phyloP scores from a whole-genome alignment of 345 rosid genomes.

The Dimocarpus longan region DNA sequence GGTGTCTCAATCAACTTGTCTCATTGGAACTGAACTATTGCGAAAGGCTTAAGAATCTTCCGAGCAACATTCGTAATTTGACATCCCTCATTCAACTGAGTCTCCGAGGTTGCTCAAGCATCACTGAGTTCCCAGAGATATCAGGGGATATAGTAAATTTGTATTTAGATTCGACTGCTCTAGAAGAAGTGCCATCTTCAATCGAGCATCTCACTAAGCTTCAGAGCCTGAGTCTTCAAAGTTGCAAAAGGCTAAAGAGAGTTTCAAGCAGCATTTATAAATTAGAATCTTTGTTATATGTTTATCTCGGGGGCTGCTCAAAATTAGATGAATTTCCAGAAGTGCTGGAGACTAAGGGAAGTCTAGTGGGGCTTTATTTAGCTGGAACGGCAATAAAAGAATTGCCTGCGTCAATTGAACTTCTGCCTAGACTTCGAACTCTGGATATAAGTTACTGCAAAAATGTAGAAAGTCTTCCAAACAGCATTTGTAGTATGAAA shows the following conservation, averaged over 20 bases:
- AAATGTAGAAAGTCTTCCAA: slow-evolving; percentile 10
- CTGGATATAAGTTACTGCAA: slow-evolving; percentile 5
- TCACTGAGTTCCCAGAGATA: slow-evolving; percentile 15
- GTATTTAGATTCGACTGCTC: slow-evolving; percentile 5
- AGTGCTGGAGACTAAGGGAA: neutral
- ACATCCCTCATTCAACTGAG: slow-evolving; percentile 6
- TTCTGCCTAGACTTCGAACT: neutral
- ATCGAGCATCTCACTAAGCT: slow-evolving; percentile 2
- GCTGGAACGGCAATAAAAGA: slow-evolving; percentile 17
- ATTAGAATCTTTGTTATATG: neutral
- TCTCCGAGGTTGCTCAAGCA: slow-evolving; percentile 16
- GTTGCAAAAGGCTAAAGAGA: slow-evolving; percentile 18
- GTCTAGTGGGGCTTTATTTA: neutral
- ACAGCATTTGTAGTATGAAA: neutral
- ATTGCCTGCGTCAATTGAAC: slow-evolving; percentile 13
- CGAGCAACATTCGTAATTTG: slow-evolving; percentile 7
- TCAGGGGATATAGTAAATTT: slow-evolving; percentile 4
- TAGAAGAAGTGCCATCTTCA: slow-evolving; percentile 19
- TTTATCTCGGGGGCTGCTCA: neutral
- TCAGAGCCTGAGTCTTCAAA: neutral
- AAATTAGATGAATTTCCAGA: slow-evolving; percentile 2
- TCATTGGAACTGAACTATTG: neutral
- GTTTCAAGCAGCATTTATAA: slow-evolving; percentile 3
- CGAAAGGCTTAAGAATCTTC: slow-evolving; percentile 13
- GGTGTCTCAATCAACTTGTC: neutral